Evolutionary conservation across 1,139 yeast species (phyloP).

Genomic region (Pichiaceae sp.): DNA sequence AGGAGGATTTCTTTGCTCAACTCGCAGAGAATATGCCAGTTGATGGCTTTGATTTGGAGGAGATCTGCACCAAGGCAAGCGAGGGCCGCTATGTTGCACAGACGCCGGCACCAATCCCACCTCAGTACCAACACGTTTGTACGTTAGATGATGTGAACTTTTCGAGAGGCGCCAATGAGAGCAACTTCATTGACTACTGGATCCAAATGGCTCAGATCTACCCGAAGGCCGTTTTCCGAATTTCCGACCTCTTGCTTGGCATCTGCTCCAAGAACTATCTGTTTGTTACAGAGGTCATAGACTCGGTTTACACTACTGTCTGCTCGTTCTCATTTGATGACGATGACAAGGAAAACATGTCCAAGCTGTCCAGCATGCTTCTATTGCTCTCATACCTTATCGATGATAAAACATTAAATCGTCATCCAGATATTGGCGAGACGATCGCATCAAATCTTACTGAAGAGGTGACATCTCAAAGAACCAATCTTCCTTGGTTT

Average conservation of each 20-base stretch:
- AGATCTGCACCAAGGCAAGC: constrained; percentile 6
- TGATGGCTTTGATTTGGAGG: constrained; percentile 17
- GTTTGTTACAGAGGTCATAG: constrained; percentile 1
- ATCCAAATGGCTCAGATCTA: constrained; percentile 39
- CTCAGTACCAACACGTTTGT: constrained; percentile 27
- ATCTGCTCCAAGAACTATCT: constrained; percentile 25
- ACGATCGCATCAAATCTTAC: constrained; percentile 32
- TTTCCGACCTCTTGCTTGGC: constrained; percentile 40
- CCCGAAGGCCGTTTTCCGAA: constrained; percentile 40
- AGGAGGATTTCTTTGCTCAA: constrained; percentile 10
- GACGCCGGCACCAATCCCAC: constrained; percentile 22
- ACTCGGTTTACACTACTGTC: constrained; percentile 28
- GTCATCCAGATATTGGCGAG: constrained; percentile 23
- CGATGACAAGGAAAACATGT: constrained; percentile 17
- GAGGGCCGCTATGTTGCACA: constrained; percentile 17
- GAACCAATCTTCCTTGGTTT: constrained; percentile 40
- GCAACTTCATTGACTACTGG: constrained; percentile 36
- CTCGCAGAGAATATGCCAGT: neutral
- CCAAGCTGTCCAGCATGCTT: constrained; percentile 32
- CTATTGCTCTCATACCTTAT: constrained; percentile 42
- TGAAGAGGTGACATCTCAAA: constrained; percentile 28
- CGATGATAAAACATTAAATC: constrained; percentile 27
- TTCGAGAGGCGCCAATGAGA: constrained; percentile 27
- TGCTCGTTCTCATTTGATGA: constrained; percentile 26
- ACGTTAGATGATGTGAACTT: constrained; percentile 34